These are phyloP conservation scores for Urochloa ruziziensis DNA, from an alignment of 176 grass and related monocot genomes.

Conservation along the genomic window DNA sequence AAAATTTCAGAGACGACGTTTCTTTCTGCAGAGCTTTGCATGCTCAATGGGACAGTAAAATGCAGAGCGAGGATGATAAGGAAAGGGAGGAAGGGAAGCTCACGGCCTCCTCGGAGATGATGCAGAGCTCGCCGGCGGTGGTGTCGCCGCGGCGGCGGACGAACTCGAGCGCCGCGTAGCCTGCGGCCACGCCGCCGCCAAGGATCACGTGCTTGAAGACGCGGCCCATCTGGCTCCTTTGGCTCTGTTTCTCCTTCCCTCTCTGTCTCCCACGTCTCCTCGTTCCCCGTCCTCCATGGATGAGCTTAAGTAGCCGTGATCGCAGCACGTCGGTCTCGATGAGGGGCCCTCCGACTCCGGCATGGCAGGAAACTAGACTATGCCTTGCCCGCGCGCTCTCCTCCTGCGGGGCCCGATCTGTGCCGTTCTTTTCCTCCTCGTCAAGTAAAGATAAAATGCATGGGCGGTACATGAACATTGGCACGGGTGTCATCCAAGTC, in stretches of 20 bases:
- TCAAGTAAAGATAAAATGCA: no score
- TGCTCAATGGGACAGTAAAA: neutral
- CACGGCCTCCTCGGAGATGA: conserved; percentile 90
- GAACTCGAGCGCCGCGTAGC: conserved; percentile 89
- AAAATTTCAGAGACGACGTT: neutral
- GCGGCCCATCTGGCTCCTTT: conserved; percentile 52
- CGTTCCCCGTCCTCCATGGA: neutral
- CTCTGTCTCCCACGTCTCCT: neutral
- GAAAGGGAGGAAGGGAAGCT: no score
- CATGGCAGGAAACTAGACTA: conserved; percentile 15
- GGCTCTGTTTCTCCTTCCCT: conserved; percentile 26
- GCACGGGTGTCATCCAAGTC: no score
- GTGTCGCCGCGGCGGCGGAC: conserved; percentile 43
- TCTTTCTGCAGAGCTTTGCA: neutral
- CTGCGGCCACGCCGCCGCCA: conserved; percentile 89
- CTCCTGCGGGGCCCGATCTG: conserved; percentile 2
- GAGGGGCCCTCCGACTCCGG: neutral
- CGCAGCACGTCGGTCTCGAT: neutral
- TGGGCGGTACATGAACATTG: no score
- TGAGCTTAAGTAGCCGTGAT: conserved; percentile 16
- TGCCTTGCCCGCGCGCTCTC: conserved; percentile 18
- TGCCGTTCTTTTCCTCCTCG: conserved; percentile 25
- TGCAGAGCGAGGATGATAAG: neutral
- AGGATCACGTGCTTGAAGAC: conserved; percentile 79
- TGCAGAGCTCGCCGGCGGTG: conserved; percentile 68